A percentile compares a stretch with the other conserved stretches of the same genome.
Conservation (phyloP, 345 rosid species). For the Rubroshorea leprosula region DNA sequence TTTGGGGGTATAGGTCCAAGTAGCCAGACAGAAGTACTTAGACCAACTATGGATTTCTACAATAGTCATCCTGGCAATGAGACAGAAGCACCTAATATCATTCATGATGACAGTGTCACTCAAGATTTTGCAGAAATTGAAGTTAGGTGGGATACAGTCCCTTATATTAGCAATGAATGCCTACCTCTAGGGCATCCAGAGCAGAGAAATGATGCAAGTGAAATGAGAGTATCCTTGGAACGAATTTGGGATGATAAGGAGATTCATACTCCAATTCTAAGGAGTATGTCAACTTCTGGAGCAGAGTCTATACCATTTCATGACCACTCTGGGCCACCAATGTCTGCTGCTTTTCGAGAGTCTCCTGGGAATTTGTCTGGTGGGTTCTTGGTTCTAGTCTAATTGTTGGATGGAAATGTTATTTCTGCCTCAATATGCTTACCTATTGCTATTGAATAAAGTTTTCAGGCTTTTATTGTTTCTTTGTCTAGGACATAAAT, state of each 20-base stretch:
- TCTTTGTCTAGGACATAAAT: conserved; percentile 34
- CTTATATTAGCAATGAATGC: conserved; percentile 26
- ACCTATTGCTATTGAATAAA: background rate
- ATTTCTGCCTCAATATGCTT: background rate
- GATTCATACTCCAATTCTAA: conserved; percentile 31
- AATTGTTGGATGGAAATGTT: background rate
- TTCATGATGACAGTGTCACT: conserved; percentile 22
- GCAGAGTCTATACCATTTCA: conserved; percentile 31
- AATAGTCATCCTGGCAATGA: conserved; percentile 29
- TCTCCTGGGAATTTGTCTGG: conserved; percentile 38
- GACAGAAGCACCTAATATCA: conserved; percentile 26
- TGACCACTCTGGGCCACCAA: conserved; percentile 42
- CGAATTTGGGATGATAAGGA: conserved; percentile 37
- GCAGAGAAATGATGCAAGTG: conserved; percentile 20
- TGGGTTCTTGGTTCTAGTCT: conserved; percentile 22
- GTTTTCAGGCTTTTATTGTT: background rate
- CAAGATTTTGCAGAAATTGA: conserved; percentile 48
- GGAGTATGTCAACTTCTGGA: conserved; percentile 34
- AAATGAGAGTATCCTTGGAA: conserved; percentile 21
- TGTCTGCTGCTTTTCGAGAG: conserved; percentile 34
- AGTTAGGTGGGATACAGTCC: conserved; percentile 46
- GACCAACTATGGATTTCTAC: conserved; percentile 10
- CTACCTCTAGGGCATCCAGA: conserved; percentile 23
- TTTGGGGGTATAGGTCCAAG: conserved; percentile 29
- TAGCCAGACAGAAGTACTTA: conserved; percentile 24